Evolutionary conservation across 257 asterid genomes (phyloP).

Genomic region (Ehretia macrophylla): DNA sequence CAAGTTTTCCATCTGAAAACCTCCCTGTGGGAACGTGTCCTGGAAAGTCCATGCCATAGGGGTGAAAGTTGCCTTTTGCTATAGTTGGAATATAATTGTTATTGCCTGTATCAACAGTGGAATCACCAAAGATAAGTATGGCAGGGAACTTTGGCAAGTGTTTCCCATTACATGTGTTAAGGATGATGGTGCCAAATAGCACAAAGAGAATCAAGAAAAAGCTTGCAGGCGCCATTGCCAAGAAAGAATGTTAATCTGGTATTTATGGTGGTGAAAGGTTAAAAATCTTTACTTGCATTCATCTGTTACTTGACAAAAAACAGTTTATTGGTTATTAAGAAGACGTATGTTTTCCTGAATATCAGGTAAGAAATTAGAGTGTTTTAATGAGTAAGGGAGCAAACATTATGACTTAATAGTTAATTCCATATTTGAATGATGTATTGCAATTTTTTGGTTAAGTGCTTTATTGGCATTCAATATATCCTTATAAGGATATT

Average conservation of each 20-base stretch:
- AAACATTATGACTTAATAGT: no score
- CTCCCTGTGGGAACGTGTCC: slow-evolving; percentile 56
- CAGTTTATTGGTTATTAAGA: no score
- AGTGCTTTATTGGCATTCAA: no score
- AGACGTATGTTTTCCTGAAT: no score
- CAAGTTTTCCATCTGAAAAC: slow-evolving; percentile 70
- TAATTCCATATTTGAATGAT: no score
- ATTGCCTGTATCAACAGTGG: slow-evolving; percentile 67
- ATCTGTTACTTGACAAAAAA: slow-evolving; percentile 4
- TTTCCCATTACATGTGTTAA: slow-evolving; percentile 13
- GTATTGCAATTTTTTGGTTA: no score
- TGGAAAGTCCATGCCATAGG: slow-evolving; percentile 52
- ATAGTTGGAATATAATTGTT: slow-evolving; percentile 57
- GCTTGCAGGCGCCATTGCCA: slow-evolving; percentile 8
- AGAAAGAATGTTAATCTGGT: neutral
- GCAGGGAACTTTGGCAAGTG: slow-evolving; percentile 45
- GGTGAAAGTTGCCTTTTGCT: slow-evolving; percentile 42
- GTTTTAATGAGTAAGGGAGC: no score
- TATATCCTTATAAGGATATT: no score
- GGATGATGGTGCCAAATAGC: slow-evolving; percentile 14
- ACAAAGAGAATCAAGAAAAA: slow-evolving; percentile 21
- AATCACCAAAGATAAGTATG: slow-evolving; percentile 56
- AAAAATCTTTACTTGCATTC: neutral
- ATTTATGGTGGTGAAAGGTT: neutral
- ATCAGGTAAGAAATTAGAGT: no score